Conservation (phyloP, 2,329 filamentous ascomycete genomes). For the Alternaria tenuissima region DNA sequence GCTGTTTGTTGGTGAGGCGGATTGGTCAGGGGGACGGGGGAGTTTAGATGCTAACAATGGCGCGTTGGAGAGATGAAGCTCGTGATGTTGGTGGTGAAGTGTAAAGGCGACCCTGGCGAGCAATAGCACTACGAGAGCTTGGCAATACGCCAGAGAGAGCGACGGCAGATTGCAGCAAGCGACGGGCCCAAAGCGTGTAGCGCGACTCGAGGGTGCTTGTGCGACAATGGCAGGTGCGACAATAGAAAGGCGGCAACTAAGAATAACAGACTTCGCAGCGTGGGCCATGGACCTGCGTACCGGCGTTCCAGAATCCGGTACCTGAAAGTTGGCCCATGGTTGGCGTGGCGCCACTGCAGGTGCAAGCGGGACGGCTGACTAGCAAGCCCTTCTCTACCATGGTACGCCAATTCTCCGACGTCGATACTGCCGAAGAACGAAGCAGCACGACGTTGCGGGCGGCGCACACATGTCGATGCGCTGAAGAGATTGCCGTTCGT, state of each 20-base stretch:
- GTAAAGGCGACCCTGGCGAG: not conserved
- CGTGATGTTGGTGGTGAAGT: constrained; percentile 4
- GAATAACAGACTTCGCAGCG: constrained; percentile 15
- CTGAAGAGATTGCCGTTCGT: constrained; percentile 4
- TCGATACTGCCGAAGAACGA: not conserved
- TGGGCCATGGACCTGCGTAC: constrained; percentile 4
- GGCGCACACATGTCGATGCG: not conserved
- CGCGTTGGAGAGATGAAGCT: not conserved
- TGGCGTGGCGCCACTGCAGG: constrained; percentile 17
- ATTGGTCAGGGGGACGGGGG: not conserved
- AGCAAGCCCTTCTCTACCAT: constrained; percentile 6
- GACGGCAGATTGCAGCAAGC: constrained; percentile 14
- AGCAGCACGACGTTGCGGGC: not conserved
- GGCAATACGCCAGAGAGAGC: constrained; percentile 19
- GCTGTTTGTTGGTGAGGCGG: not conserved
- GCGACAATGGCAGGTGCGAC: constrained; percentile 8
- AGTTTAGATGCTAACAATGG: not conserved
- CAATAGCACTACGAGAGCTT: constrained; percentile 16
- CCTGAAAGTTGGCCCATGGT: not conserved
- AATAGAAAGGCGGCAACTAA: constrained; percentile 8
- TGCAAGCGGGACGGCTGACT: constrained; percentile 13
- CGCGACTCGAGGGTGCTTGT: not conserved
- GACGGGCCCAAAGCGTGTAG: not conserved
- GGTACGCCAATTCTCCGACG: constrained; percentile 10
- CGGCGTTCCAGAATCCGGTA: constrained; percentile 20